Conservation (phyloP, 2,329 filamentous ascomycete genomes). For the Neofusicoccum cordaticola region DNA sequence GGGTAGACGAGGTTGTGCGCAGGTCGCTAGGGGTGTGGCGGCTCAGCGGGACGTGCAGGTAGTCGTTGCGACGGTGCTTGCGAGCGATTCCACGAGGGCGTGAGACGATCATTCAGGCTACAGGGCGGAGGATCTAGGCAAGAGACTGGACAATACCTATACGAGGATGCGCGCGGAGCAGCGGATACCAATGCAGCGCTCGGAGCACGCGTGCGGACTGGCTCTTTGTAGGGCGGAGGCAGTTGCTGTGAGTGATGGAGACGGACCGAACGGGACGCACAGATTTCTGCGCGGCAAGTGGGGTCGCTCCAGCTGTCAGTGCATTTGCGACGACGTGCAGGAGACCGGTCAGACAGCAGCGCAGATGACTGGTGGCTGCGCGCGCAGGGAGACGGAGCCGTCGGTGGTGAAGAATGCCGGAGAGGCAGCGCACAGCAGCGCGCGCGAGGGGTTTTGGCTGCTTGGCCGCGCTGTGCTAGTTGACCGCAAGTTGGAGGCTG, state of each 20-base stretch:
- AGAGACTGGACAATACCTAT: slow-evolving; percentile 7
- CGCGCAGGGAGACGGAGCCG: neutral
- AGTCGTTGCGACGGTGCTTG: slow-evolving; percentile 9
- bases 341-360: neutral
- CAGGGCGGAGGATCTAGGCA: neutral
- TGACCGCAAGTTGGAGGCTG: neutral
- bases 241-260: neutral
- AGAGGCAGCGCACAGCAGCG: neutral
- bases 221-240: slow-evolving; percentile 4
- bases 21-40: slow-evolving; percentile 4
- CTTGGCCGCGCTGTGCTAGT: neutral
- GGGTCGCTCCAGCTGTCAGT: slow-evolving; percentile 7
- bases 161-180: neutral
- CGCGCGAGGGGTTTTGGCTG: neutral
- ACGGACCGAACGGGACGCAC: slow-evolving; percentile 15
- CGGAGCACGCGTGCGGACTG: neutral
- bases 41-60: slow-evolving; percentile 1
- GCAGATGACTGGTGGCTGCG: neutral
- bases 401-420: neutral
- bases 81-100: slow-evolving; percentile 10
- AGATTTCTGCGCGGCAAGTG: slow-evolving; percentile 15
- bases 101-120: slow-evolving; percentile 9
- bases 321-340: slow-evolving; percentile 9
- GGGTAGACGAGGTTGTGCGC: neutral
- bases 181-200: neutral